Base-by-base conservation (phyloP, 495 filamentous ascomycete genomes). In the Podospora tetraspora region DNA sequence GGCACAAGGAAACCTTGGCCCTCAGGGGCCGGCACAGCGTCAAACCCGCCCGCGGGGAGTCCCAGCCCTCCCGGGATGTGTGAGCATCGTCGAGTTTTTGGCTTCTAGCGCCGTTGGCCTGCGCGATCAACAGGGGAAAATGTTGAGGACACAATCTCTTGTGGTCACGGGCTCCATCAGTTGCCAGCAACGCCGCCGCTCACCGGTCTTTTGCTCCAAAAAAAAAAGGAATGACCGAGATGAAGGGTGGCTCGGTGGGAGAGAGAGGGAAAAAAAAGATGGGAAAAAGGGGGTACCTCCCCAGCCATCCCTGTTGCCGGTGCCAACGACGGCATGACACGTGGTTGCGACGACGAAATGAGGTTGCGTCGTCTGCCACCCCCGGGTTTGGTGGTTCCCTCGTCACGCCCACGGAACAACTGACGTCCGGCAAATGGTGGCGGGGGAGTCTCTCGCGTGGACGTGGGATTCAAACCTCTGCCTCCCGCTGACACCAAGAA, bases 291-390 rank as follows among this genome's bases (percentile, higher is more conserved):
- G 52, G 37, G 52, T n/a, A 66, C 24, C 58, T 61, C 57, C 30
- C 60, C n/a, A 67, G 12, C 61, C 70, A 65, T 62, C 66, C 30
- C 34, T 64, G 59, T 4, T 43, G 30, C 29, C 57, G 29, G 34
- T 77, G 19, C 73, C 75, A 77, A 76, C 75, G 63, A 69, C 63
- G 62, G 70, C 43, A 59, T 74, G 75, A 77, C 75, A 77, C 75
- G 75, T 77, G 75, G 75, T 74, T 25, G 34, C 37, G 72, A 52
- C 43, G 62, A 59, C 61, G 66, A 69, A 59, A 71, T 68, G 30
- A 29, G 21, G 57, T 24, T 24, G 16, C 23, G 27, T 23, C 16
- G 66, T 19, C 64, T 43, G 23, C 16, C 24, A 25, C 30, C 30
- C n/a, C 60, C 57, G 32, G 65, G 37, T 65, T 60, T 27, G 27